Evolutionary conservation across 2,329 filamentous ascomycete genomes (phyloP).

Genomic region (Ophiosphaerella korrae): DNA sequence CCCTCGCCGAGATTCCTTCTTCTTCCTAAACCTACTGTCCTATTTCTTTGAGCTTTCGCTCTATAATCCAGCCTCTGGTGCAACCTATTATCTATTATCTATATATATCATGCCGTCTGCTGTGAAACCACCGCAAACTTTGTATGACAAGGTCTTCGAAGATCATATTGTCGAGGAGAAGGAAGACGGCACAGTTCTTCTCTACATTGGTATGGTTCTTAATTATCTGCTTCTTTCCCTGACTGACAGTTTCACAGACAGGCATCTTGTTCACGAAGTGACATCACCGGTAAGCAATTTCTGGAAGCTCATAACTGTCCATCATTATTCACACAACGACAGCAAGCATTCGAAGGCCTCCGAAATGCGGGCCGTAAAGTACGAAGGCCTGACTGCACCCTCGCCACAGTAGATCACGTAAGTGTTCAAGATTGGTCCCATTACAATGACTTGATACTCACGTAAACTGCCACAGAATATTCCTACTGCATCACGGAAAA

Average conservation of each 20-base stretch:
- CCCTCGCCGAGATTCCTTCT: conserved; percentile 8
- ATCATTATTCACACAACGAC: conserved; percentile 24
- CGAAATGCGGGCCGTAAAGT: conserved; percentile 87
- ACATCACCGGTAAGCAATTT: conserved; percentile 76
- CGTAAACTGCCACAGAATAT: conserved; percentile 70
- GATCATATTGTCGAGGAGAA: conserved; percentile 95
- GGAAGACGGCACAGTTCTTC: conserved; percentile 86
- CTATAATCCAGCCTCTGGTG: conserved; percentile 21
- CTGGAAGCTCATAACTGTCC: background rate
- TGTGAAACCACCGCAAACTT: conserved; percentile 74
- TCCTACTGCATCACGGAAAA: conserved; percentile 87
- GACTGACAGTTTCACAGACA: conserved; percentile 61
- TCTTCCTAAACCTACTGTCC: conserved; percentile 1
- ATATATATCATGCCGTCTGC: conserved; percentile 72
- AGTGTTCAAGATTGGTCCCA: conserved; percentile 34
- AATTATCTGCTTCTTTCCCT: background rate
- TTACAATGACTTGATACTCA: background rate
- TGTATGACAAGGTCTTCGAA: conserved; percentile 97
- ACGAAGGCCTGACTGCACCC: conserved; percentile 91
- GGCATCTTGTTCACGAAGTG: conserved; percentile 97
- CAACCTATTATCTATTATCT: conserved; percentile 10
- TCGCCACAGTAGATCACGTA: conserved; percentile 97
- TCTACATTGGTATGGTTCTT: conserved; percentile 80
- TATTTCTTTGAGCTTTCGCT: background rate
- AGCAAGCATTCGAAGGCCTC: conserved; percentile 97